phyloP scores from a whole-genome alignment of 768 basidiomycete genomes.

The Sporobolomyces pararoseus region DNA sequence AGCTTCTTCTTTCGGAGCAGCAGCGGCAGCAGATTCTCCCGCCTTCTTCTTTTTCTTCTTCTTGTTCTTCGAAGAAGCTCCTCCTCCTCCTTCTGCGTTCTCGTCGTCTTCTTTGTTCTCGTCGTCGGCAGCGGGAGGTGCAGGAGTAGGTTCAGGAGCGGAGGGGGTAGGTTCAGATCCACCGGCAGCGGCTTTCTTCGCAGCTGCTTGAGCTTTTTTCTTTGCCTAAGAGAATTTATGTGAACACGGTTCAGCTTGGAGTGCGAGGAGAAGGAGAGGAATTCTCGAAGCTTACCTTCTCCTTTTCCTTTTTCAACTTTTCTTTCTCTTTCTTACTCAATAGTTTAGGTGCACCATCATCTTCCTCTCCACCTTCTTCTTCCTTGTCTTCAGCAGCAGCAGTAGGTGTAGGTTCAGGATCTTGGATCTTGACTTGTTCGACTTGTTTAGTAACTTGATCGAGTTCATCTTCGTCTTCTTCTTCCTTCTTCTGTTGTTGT shows the following conservation, averaged over 20 bases:
- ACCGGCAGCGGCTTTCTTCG: constrained; percentile 59
- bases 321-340: constrained; percentile 96
- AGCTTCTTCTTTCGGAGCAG: constrained; percentile 47
- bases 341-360: constrained; percentile 54
- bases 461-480: constrained; percentile 31
- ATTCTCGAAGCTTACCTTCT: constrained; percentile 62
- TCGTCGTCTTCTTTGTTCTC: constrained; percentile 33
- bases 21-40: constrained; percentile 32
- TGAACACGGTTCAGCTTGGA: too few species aligned
- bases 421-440: constrained; percentile 23
- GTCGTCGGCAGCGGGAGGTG: constrained; percentile 39
- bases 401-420: constrained; percentile 43
- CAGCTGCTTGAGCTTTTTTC: constrained; percentile 88
- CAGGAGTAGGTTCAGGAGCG: constrained; percentile 33
- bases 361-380: constrained; percentile 58
- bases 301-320: constrained; percentile 90
- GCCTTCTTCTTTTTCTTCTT: constrained; percentile 49
- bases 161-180: constrained; percentile 13
- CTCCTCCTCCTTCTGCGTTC: constrained; percentile 32
- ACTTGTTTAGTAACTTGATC: constrained; percentile 11
- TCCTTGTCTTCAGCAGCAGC: constrained; percentile 49
- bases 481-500: constrained; percentile 22
- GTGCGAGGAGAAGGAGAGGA: background rate
- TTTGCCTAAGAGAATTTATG: constrained; percentile 62
- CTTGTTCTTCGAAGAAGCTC: constrained; percentile 43